Conservation (phyloP, 331 rosid species). For the Spiraea crenata region DNA sequence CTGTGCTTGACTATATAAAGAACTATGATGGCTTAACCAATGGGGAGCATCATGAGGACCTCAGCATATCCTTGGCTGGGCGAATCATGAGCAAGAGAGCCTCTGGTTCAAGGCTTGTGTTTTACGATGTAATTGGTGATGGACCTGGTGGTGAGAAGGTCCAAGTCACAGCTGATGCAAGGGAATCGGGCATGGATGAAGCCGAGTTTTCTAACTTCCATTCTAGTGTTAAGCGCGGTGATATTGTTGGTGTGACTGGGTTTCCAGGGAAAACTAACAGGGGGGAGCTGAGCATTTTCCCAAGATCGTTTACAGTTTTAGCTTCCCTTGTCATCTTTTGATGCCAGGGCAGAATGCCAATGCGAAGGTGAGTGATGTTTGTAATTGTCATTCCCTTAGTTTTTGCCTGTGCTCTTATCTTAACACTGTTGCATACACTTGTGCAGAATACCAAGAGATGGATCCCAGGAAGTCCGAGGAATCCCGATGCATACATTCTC, state of each 20-base stretch:
- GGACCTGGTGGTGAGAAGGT: constrained; percentile 55
- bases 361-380: constrained; percentile 38
- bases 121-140: constrained; percentile 70
- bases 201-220: constrained; percentile 74
- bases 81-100: constrained; percentile 82
- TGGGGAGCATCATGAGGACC: constrained; percentile 82
- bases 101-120: constrained; percentile 69
- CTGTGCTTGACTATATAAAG: constrained; percentile 48
- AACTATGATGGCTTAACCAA: constrained; percentile 46
- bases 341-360: constrained; percentile 79
- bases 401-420: constrained; percentile 8
- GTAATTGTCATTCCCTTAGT: constrained; percentile 6
- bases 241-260: constrained; percentile 79
- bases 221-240: constrained; percentile 87
- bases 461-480: constrained; percentile 84
- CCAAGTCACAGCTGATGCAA: constrained; percentile 91
- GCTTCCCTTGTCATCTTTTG: constrained; percentile 92
- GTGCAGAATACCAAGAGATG: constrained; percentile 57
- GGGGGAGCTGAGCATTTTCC: constrained; percentile 94
- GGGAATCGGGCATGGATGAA: constrained; percentile 68
- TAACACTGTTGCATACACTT: background rate
- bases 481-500: constrained; percentile 76
- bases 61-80: constrained; percentile 63
- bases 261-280: constrained; percentile 98
- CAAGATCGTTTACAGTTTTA: constrained; percentile 57